Evolutionary conservation across 2,329 filamentous ascomycete genomes (phyloP), one percentile per base, ranked within the genome.

Genomic region (Epichloe bromicola): DNA sequence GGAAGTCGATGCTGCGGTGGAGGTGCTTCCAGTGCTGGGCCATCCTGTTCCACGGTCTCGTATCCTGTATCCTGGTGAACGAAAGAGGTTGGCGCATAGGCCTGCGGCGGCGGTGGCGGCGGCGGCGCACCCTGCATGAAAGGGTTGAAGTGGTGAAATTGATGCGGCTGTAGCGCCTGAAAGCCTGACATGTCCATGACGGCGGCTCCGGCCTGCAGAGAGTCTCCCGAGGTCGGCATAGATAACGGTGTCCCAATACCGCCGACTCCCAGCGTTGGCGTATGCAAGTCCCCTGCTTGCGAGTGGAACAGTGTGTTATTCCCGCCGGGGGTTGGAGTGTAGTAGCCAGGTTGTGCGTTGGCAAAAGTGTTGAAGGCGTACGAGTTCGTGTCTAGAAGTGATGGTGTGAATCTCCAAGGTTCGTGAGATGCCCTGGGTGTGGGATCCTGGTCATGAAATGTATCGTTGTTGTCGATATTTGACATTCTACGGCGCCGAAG

Each of bases 211-310:
- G 78, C 70, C 59, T 84, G 83, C 55, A 88, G 71, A 26, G 74
- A 70, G 48, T 79, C 78, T 55, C 85, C 77, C 4, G 85, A 82
- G 3, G 83, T 75, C 3, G 87, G 81, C 65, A 95, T 76, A 14
- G 88, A 90, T 37, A 96, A 70, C 6, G 91, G 88, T 7, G 88
- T 94, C 23, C 81, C 82, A 55, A 95, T 73, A 40, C 86, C 86
- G 71, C 83, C 82, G 55, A 91, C 73, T 40, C 79, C 79, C 60
- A 90, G 73, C 34, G 79, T 82, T 4, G 89, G 88, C 2, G 89
- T 94, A 66, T 95, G 88, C 51, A 96, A 74, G 66, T 95, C 89
- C 48, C 88, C 86, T 38, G 88, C 86, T 66, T 90, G 87, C 48
- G 78, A 80, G 63, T 94, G 88, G 63, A 89, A 94, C 57, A 91